phyloP scores from a whole-genome alignment of 202 grass and related monocot genomes.

The Miscanthus sacchariflorus region DNA sequence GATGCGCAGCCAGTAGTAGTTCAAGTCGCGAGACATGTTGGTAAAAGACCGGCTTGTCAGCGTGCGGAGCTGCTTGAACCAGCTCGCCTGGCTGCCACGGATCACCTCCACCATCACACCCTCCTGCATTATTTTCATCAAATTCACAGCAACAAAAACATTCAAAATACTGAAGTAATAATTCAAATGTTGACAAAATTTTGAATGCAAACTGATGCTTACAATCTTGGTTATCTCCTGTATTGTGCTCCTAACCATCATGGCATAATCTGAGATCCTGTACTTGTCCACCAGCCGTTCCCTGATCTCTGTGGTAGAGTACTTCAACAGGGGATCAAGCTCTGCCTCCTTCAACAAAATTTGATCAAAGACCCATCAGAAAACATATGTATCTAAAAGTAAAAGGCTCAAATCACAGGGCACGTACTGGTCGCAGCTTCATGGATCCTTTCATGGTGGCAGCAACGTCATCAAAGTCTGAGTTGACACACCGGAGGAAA shows the following conservation, averaged over 20 bases:
- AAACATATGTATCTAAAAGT: slow-evolving; percentile 18
- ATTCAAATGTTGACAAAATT: neutral
- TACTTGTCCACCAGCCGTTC: slow-evolving; percentile 82
- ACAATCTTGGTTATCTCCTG: slow-evolving; percentile 93
- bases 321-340: slow-evolving; percentile 76
- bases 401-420: neutral
- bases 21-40: slow-evolving; percentile 94
- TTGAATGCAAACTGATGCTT: slow-evolving; percentile 40
- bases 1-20: slow-evolving; percentile 92
- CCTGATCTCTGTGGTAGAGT: slow-evolving; percentile 83
- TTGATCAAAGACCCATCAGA: slow-evolving; percentile 28
- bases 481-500: slow-evolving; percentile 94
- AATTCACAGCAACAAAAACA: neutral
- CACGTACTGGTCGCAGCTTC: slow-evolving; percentile 76
- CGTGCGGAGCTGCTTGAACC: slow-evolving; percentile 84
- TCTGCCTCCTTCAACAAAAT: slow-evolving; percentile 72
- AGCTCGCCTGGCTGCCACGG: slow-evolving; percentile 80
- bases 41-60: slow-evolving; percentile 80
- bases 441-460: slow-evolving; percentile 86
- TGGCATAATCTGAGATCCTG: slow-evolving; percentile 73
- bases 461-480: slow-evolving; percentile 84
- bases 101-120: slow-evolving; percentile 66
- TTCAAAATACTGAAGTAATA: neutral
- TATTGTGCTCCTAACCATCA: slow-evolving; percentile 63
- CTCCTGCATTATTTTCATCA: slow-evolving; percentile 52